Evolutionary conservation across 2,329 filamentous ascomycete genomes (phyloP), one percentile per base, ranked within the genome.

Genomic region (Fusarium mexicanum): DNA sequence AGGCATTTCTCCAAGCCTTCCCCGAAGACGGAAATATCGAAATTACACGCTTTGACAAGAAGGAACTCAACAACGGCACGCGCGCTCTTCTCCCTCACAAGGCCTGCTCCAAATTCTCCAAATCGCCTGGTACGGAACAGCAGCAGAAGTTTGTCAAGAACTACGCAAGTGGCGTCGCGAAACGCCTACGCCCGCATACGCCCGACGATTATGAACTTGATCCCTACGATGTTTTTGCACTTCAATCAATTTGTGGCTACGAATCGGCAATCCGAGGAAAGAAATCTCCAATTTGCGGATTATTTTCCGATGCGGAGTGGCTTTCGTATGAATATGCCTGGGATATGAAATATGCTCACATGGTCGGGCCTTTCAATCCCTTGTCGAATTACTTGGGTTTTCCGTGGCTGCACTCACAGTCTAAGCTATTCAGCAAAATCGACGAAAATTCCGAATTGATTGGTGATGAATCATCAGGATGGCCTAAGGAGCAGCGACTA

Each of bases 331-430:
- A 77, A 35, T 77, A 77, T 24, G 75, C 75, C 5, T 77, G 75
- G 75, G 75, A 77, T 24, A 76, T 77, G 75, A 77, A 75, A 59
- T 77, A 77, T 40, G 73, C 75, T 9, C 57, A 77, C 26, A 77
- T 77, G 75, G 75, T 77, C 3, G 75, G 75, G 1, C 75, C 73
- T 2, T 54, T 76, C 13, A 77, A 77, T 14, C 73, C 73, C 46
- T 44, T 77, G 2, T 77, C 75, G 2, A 75, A 62, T 4, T 66
- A 76, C 44, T 66, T 77, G 10, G 75, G 75, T 12, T 73, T 77
- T 11, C 75, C 75, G 0, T 77, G 75, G 75, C 17, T 77, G 4
- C 24, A 71, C 5, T 70, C 75, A 9, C 75, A 77, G 31, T 68
- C 75, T 8, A 46, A 29, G 7, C 75, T 77, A 0, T 76, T 77